Conservation (phyloP, 2,329 filamentous ascomycete species). For the Alternaria gansuensis region DNA sequence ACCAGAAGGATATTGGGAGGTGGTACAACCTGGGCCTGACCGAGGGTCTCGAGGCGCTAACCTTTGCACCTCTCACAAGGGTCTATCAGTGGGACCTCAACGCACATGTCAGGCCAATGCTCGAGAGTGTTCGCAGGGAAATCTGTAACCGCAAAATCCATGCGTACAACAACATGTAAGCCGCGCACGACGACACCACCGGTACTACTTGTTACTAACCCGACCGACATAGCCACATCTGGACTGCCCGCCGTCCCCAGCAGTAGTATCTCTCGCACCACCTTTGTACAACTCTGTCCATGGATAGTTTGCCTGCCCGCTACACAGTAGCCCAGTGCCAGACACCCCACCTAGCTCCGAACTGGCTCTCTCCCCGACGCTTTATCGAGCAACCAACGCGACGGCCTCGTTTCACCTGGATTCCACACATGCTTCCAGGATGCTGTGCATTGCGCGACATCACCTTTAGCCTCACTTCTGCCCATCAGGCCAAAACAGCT, state of each 20-base stretch:
- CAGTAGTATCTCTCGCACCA: conserved; percentile 41
- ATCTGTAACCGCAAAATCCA: conserved; percentile 73
- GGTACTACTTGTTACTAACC: too few relatives aligned
- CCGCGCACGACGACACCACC: conserved; percentile 34
- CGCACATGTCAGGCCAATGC: conserved; percentile 69
- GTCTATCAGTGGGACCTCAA: conserved; percentile 67
- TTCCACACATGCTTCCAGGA: background rate
- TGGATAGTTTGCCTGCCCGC: conserved; percentile 23
- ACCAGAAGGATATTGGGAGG: conserved; percentile 73
- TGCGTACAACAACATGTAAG: conserved; percentile 81
- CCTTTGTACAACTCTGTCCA: conserved; percentile 27
- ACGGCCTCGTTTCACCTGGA: conserved; percentile 18
- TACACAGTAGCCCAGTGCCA: conserved; percentile 18
- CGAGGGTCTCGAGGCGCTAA: conserved; percentile 76
- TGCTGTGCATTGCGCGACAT: conserved; percentile 17
- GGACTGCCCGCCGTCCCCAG: conserved; percentile 58
- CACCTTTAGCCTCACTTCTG: conserved; percentile 10
- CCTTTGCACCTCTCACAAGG: conserved; percentile 75
- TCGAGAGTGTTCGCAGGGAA: conserved; percentile 71
- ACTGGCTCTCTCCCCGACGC: conserved; percentile 3
- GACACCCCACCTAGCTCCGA: conserved; percentile 18
- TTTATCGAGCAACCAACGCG: conserved; percentile 14
- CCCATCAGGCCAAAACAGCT: background rate
- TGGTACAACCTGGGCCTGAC: conserved; percentile 86
- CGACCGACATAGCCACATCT: conserved; percentile 55